A percentile compares a stretch with the other conserved stretches of the same genome.
phyloP scores from a whole-genome alignment of 371 early-diverging fungal genomes.

The Phascolomyces articulosus region DNA sequence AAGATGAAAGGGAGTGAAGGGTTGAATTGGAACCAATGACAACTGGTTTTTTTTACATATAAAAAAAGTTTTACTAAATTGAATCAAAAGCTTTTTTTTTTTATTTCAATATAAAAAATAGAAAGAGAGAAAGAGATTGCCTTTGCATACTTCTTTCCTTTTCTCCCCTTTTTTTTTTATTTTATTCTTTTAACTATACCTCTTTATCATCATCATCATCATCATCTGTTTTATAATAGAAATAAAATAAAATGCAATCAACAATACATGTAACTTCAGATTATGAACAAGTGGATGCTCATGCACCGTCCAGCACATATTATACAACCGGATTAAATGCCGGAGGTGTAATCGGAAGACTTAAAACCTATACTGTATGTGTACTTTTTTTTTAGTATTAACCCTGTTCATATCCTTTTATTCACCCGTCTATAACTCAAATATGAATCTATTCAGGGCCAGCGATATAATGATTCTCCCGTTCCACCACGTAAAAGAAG shows the following conservation, averaged over 20 bases:
- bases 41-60: neutral
- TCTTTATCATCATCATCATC: no score
- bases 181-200: neutral
- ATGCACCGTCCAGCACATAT: slow-evolving; percentile 35
- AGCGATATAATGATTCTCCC: slow-evolving; percentile 5
- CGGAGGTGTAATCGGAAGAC: slow-evolving; percentile 24
- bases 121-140: no score
- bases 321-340: slow-evolving; percentile 34
- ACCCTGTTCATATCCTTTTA: neutral
- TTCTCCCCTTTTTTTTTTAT: neutral
- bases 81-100: neutral
- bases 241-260: slow-evolving; percentile 17
- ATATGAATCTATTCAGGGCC: neutral
- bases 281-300: slow-evolving; percentile 26
- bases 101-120: neutral
- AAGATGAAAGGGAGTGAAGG: neutral
- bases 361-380: slow-evolving; percentile 28
- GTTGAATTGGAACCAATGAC: slow-evolving; percentile 9
- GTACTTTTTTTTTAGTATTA: neutral
- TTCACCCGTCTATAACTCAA: no score
- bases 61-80: slow-evolving; percentile 4
- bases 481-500: slow-evolving; percentile 31
- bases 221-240: neutral
- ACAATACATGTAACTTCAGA: slow-evolving; percentile 29
- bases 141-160: neutral